Evolutionary conservation across 768 basidiomycete genomes (phyloP), one percentile per base, ranked within the genome.

Genomic region (Suillus luteus): DNA sequence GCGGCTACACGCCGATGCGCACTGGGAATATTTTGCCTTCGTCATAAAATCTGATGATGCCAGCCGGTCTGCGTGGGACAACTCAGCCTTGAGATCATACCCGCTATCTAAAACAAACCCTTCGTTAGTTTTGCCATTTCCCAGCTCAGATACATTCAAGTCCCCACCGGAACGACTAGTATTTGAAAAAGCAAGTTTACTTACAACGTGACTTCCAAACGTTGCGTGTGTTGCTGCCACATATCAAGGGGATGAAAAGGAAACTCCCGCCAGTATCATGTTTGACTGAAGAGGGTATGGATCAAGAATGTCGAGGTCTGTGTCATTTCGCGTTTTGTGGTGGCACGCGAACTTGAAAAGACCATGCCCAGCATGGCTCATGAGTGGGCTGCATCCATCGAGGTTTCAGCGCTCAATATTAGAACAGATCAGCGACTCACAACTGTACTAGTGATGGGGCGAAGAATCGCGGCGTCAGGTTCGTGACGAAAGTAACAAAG

Each of bases 31-130:
- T 64, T 79, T 81, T 5, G 68, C 71, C 70, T 82, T 82, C 79
- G 87, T 68, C 2, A 87, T 86, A 64, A 86, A 88, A 12, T 83
- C 80, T 2, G 73, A 35, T 0, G 79, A 80, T 14, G 84, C 78
- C 2, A 83, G 61, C 3, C 77, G 72, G 40, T 62, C 60, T 17
- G 85, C 85, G 19, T 83, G 82, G 6, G 77, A 70, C 14, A 85
- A 68, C 63, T 85, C 85, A 10, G 73, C 75, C 24, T 77, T 72
- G 52, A 76, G 66, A 41, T 79, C 73, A 5, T 71, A 67, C 60
- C 65, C 68, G n/a, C 66, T 79, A 17, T 80, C 78, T 4, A 78
- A 69, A 19, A 85, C 71, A 60, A 81, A 83, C 0, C 81, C 81
- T 1, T 73, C 77, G 3, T 76, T 81, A 44, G 80, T 43, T 43